Conservation (phyloP, 1,284 basidiomycete species). For the Boletus albobrunnescens region DNA sequence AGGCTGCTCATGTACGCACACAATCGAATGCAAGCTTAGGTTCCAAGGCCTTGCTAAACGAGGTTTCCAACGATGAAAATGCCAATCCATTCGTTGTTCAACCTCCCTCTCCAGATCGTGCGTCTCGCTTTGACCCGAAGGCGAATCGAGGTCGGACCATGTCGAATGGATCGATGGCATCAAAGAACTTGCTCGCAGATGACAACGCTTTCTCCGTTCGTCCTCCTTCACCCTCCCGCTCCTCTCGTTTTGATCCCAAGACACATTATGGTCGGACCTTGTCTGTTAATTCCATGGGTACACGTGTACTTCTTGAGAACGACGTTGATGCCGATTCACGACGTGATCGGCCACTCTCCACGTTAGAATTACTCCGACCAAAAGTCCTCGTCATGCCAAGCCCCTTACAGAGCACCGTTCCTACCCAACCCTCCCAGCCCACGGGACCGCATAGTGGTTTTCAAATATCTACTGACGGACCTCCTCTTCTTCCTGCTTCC, state of each 20-base stretch:
- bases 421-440: constrained; percentile 32
- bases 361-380: constrained; percentile 70
- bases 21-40: constrained; percentile 48
- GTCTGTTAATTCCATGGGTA: constrained; percentile 64
- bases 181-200: constrained; percentile 36
- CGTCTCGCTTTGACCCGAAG: constrained; percentile 42
- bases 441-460: constrained; percentile 53
- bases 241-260: constrained; percentile 74
- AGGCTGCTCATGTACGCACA: constrained; percentile 38
- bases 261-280: constrained; percentile 56
- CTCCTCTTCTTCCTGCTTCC: constrained; percentile 66
- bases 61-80: constrained; percentile 24
- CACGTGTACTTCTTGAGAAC: constrained; percentile 57
- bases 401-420: constrained; percentile 57
- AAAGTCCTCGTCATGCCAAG: constrained; percentile 85
- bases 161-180: constrained; percentile 39
- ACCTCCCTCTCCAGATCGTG: constrained; percentile 34
- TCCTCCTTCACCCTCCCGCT: constrained; percentile 53
- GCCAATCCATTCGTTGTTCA: constrained; percentile 27
- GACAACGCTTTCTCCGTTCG: constrained; percentile 61
- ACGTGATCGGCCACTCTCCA: constrained; percentile 60
- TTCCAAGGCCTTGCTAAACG: constrained; percentile 41
- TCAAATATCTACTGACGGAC: constrained; percentile 57
- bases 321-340: constrained; percentile 44
- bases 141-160: constrained; percentile 35